Evolutionary conservation across 352 stramenopile genomes (phyloP), one percentile per base, ranked within the genome.

Genomic region (Pythium aristosporum): DNA sequence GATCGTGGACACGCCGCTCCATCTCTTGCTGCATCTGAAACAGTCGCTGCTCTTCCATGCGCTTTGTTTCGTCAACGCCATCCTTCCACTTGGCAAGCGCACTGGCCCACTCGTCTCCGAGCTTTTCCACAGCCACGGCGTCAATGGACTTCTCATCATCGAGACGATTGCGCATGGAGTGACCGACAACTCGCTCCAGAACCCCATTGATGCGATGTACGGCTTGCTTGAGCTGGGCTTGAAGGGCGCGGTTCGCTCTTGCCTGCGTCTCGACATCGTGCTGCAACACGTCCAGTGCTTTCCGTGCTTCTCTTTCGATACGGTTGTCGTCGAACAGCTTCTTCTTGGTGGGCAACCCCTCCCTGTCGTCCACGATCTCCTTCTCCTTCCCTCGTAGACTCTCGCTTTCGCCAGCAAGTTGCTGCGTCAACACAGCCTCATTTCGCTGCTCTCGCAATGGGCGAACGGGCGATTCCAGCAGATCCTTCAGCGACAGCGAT

Each of bases 31-130:
- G 15, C 5, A 54, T 11, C 20, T 63, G 9, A 21, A 8, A 6
- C 4, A 59, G 30, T 32, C 36, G 57, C 25, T 78, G 59, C 13
- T 61, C 48, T 0, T 70, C 21, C 18, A 72, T 39, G 3, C 57
- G 58, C 23, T 80, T 73, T 16, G 61, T 56, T 0, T 57, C 51
- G 6, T 68, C 10, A 11, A 43, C 63, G 8, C 62, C 55, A 18
- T 74, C 44, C 61, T 66, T 67, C 76, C 79, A 88, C 20, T 66
- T 57, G 8, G 68, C 55, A 15, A 88, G 32, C 9, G 34, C 63
- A 3, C 64, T 51, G 20, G 74, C 66, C 79, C 76, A 88, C 23
- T 59, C 49, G 11, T 59, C n/a, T 13, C 21, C 16, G 0, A 63
- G 37, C 18, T 41, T 53, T 32, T 28, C 48, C 25, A 60, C 18